Evolutionary conservation across 257 asterid species (phyloP), one percentile per base, ranked within the genome.

Genomic region (Jacaranda copaia): DNA sequence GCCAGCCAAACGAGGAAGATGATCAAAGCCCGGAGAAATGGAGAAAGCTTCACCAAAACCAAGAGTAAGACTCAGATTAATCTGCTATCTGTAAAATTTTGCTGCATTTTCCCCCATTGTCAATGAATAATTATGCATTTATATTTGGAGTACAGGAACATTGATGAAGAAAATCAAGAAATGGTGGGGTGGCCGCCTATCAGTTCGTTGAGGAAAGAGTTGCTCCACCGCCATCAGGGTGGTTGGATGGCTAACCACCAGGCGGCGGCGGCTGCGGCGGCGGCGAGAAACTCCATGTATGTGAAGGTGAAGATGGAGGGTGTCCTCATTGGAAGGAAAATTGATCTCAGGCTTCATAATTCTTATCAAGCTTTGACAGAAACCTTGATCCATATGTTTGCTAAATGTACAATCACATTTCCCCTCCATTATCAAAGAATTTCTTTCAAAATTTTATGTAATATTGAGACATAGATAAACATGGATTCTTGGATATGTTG

Each of bases 231-330:
- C 40, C 48, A 79, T 11, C 71, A 74, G 8, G 82, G 80, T 18
- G 77, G 84, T 70, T 52, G 81, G 81, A 49, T 73, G 8, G 62
- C 39, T 19, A 77, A 67, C 69, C 60, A 20, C 55, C 18, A 20
- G 16, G 48, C 5, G 49, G 68, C 56, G 48, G 74, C 40, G 45
- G 69, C 58, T 39, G 36, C 10, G 20, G 3, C 43, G 58, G 60
- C 79, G 42, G 61, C 13, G 59, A 79, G 77, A 40, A 80, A 71
- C 59, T 74, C 82, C 25, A 68, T 45, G 81, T 84, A 66, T 60
- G 89, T 85, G 78, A 88, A 85, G 88, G 92, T 88, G 86, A 88
- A 82, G 88, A 88, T 88, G 92, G 87, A 82, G 59, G 92, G 89
- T 7, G 84, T 88, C 48, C 80, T 83, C 46, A 82, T 85, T 42